Evolutionary conservation across 2,329 filamentous ascomycete genomes (phyloP), one percentile per base, ranked within the genome.

Genomic region (Aspergillus brasiliensis): DNA sequence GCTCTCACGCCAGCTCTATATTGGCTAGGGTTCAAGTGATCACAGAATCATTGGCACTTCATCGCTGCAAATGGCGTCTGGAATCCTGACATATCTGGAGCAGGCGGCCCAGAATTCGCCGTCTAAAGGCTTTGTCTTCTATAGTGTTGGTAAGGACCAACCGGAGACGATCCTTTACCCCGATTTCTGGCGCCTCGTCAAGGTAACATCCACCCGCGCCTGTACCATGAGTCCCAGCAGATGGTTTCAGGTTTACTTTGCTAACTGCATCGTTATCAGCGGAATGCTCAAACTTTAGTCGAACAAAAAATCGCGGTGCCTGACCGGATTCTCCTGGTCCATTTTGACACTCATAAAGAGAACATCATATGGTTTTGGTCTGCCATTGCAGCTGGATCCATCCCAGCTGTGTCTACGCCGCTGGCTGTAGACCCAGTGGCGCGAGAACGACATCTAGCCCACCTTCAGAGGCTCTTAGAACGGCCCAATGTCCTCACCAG

Each of bases 341-440:
- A 78, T 59, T 74, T 79, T 34, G 66, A 78, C 34, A 67, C 67
- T 19, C 74, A 80, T 38, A 34, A 66, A 25, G 73, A 80, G 17
- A 72, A 67, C 28, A 73, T 80, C 6, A 53, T 71, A 4, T 80
- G 76, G 77, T 77, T 80, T 56, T 81, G 78, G 78, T 66, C 76
- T 5, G 69, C 71, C 3, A 62, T 76, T 3, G 62, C 69, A 10
- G 77, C 76, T 1, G 74, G 76, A 6, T 67, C 66, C 27, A 53
- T 78, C 2, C 78, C 77, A 11, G 73, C 71, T 15, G 71, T 78
- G 21, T 77, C 74, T 17, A 49, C 46, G 10, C 46, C 46, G 3
- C 46, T 49, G 15, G 46, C 46, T 8, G 25, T 49, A 49, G 46
- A 49, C 46, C 46, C 46, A 25, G 23, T 49, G 46, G 1, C 67